Percentiles rank a stretch among this genome's conserved stretches.
These are phyloP conservation scores for Halenospora varia DNA, from an alignment of 495 filamentous ascomycete species.

Conservation along the genomic window DNA sequence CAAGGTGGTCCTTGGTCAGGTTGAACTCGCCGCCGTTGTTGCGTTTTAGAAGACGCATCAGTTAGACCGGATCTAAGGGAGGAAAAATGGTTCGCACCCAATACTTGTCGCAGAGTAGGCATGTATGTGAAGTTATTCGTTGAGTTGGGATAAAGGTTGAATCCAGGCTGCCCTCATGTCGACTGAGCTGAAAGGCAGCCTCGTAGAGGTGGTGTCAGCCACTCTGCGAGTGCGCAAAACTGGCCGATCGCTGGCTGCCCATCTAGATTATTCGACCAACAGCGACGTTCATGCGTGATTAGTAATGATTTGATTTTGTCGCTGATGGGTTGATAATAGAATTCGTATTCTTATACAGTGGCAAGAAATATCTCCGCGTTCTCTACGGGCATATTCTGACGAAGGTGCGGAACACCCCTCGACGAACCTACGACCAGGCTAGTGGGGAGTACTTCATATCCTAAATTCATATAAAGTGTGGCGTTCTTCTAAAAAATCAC, in stretches of 20 bases:
- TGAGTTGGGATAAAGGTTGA: not conserved
- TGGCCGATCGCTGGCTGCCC: not conserved
- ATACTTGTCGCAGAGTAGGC: not conserved
- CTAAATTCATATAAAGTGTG: too few relatives aligned
- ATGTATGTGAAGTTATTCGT: not conserved
- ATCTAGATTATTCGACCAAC: too few relatives aligned
- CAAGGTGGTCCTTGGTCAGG: not conserved
- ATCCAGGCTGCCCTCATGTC: slow-evolving; percentile 6
- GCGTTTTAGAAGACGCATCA: not conserved
- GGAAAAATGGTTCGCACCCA: not conserved
- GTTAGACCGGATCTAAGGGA: not conserved
- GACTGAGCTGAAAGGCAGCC: slow-evolving; percentile 6
- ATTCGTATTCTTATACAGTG: too few relatives aligned
- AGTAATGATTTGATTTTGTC: too few relatives aligned
- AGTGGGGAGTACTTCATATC: too few relatives aligned
- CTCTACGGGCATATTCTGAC: too few relatives aligned
- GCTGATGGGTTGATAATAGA: too few relatives aligned
- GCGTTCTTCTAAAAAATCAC: too few relatives aligned
- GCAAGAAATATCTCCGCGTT: too few relatives aligned
- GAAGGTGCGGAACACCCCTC: too few relatives aligned
- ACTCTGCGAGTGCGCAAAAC: slow-evolving; percentile 1
- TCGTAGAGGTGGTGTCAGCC: slow-evolving; percentile 1
- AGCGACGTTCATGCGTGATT: too few relatives aligned
- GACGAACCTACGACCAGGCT: too few relatives aligned
- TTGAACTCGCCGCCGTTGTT: not conserved